Conservation (phyloP, 2,329 filamentous ascomycete species). For the Escovopsis weberi region DNA sequence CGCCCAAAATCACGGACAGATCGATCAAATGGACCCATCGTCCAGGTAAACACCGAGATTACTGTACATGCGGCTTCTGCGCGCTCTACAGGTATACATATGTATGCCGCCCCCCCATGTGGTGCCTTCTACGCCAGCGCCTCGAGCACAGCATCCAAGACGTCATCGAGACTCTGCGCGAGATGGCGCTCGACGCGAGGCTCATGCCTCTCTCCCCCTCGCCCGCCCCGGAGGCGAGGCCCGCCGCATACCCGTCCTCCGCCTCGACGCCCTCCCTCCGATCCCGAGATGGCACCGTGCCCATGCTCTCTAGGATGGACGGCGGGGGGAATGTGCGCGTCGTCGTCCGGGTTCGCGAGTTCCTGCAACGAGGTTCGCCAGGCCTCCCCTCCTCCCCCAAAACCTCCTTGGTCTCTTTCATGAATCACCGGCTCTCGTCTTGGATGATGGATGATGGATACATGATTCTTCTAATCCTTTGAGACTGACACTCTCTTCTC, state of each 20-base stretch:
- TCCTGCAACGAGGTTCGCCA: slow-evolving; percentile 57
- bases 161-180: slow-evolving; percentile 24
- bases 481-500: background rate
- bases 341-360: slow-evolving; percentile 66
- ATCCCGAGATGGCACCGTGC: slow-evolving; percentile 53
- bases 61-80: too few species aligned
- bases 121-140: slow-evolving; percentile 25
- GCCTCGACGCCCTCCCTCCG: slow-evolving; percentile 69
- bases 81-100: background rate
- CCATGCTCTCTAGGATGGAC: slow-evolving; percentile 41
- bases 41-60: too few species aligned
- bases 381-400: too few species aligned
- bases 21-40: too few species aligned
- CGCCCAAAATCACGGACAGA: too few species aligned
- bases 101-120: slow-evolving; percentile 16
- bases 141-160: slow-evolving; percentile 24
- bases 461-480: too few species aligned
- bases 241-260: slow-evolving; percentile 39
- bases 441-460: too few species aligned
- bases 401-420: too few species aligned
- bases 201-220: slow-evolving; percentile 29
- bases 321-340: slow-evolving; percentile 66
- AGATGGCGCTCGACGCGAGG: slow-evolving; percentile 28
- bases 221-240: slow-evolving; percentile 17
- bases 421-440: too few species aligned